Evolutionary conservation across 129 eudicot genomes (phyloP), one percentile per base, ranked within the genome.

Genomic region (Flaveria sonorensis): DNA sequence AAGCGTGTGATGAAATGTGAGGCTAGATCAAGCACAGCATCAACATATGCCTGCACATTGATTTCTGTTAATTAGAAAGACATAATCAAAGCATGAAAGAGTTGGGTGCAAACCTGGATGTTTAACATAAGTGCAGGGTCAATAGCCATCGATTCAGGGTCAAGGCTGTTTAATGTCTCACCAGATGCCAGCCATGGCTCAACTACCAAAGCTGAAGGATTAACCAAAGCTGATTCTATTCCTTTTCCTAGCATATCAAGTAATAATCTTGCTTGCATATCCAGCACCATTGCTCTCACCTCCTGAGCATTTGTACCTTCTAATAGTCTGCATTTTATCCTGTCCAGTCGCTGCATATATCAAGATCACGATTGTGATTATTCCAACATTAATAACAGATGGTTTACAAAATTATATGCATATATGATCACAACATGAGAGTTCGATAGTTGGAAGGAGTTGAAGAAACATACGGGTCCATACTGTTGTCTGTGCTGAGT

Each of bases 201-300:
- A 53, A 84, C 77, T 52, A 91, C 89, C 83, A 94, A 72, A 75
- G 96, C 96, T 72, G 99, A 87, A 70, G 99, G 99, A 78, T 94
- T 91, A 51, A 91, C 67, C 16, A 94, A 84, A 43, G 99, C 99
- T 16, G 99, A 91, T 77, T 94, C 99, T 53, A 94, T 94, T 78
- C 99, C 99, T 86, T 91, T 94, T 19, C 99, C 99, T 65, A 94
- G 83, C 99, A 94, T 94, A 80, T 94, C 99, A 52, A 94, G 80
- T 82, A 94, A 76, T 77, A 94, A 77, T 87, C 99, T 85, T 50
- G 99, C 99, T 82, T 94, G 99, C 99, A 94, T 94, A 70, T 94
- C 99, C 19, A 94, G 93, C 74, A 94, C 99, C 99, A 94, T 94
- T 52, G 99, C 99, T 85, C 99, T 87, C 59, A 94, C 99, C 78